Base-by-base conservation (phyloP, 768 basidiomycete species). In the Mycena leptocephala region DNA sequence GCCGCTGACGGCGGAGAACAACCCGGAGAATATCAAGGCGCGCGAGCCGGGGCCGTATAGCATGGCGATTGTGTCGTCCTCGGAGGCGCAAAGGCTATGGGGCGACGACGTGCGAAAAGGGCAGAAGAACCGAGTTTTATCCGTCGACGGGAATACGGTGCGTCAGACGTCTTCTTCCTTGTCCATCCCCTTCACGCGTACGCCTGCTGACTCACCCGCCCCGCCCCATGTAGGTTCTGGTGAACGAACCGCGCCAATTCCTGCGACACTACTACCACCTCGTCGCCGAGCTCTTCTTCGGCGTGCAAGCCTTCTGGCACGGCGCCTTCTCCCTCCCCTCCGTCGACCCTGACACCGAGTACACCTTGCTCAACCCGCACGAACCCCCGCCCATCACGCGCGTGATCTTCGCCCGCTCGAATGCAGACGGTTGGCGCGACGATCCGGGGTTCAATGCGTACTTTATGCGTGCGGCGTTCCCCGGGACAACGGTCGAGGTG, bases 221-320 rank as follows among this genome's bases (percentile, higher is more conserved):
- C 56, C 55, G 46, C 1, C 35, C 59, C 11, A 70, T 11, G 22
- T 58, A 92, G 91, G 78, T 92, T 14, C 82, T 92, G 43, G 88
- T 93, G 80, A 94, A 94, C 81, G 95, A 95, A 75, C 94, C 95
- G 0, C 71, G 82, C 2, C 94, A 95, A 80, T 95, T 97, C 88
- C 88, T 96, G n/a, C 86, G 88, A 58, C 96, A 97, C 82, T 97
- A 96, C 83, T 97, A 96, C 84, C 96, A 97, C 84, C 93, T 95
- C 74, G 94, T 94, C 37, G 96, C 94, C 0, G 96, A 97, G 81
- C 91, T 95, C 59, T 85, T 95, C 71, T 86, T 96, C 37, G 96
- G 95, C 37, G 85, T 90, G 4, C 95, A 95, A 89, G 90, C 94
- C 2, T 90, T 95, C 79, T 95, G 93, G 93, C 86, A 88, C 56